A percentile compares a stretch with the other conserved stretches of the same genome.
Conservation (phyloP, 768 basidiomycete species). For the Leccinum longicurvipes region DNA sequence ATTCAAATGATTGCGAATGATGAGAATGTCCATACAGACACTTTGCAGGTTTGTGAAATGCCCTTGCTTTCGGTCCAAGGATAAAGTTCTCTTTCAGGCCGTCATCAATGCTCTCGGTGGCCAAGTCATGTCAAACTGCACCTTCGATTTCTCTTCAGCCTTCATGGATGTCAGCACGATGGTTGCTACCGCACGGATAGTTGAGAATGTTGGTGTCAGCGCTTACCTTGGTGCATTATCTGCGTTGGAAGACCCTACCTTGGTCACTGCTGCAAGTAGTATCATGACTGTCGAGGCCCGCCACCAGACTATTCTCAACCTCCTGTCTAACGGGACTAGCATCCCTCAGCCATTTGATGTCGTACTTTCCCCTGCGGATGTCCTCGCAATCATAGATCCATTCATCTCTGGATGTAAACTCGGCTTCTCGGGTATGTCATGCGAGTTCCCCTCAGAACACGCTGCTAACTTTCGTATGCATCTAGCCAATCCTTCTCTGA, state of each 20-base stretch:
- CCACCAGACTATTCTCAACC: conserved; percentile 74
- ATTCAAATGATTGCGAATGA: conserved; percentile 58
- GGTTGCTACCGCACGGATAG: conserved; percentile 65
- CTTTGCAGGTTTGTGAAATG: conserved; percentile 46
- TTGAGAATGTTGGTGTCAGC: conserved; percentile 72
- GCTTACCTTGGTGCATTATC: conserved; percentile 76
- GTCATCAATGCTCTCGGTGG: conserved; percentile 54
- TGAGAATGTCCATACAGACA: conserved; percentile 55
- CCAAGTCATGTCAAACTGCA: conserved; percentile 52
- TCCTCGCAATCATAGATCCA: conserved; percentile 62
- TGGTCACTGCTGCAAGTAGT: conserved; percentile 64
- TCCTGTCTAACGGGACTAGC: conserved; percentile 53
- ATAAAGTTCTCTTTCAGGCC: conserved; percentile 26
- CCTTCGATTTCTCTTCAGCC: conserved; percentile 63
- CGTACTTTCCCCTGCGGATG: conserved; percentile 62
- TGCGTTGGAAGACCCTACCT: conserved; percentile 54
- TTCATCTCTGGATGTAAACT: conserved; percentile 71
- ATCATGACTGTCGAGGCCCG: conserved; percentile 83
- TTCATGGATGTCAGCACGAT: conserved; percentile 67
- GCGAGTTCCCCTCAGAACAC: not conserved
- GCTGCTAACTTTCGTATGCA: not conserved
- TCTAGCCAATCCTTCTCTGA: conserved; percentile 56
- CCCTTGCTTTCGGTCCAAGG: too few species aligned
- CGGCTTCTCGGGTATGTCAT: conserved; percentile 49
- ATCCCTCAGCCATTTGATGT: conserved; percentile 74